Base-by-base conservation (phyloP, 2,329 filamentous ascomycete genomes). In the Fusarium sp. region DNA sequence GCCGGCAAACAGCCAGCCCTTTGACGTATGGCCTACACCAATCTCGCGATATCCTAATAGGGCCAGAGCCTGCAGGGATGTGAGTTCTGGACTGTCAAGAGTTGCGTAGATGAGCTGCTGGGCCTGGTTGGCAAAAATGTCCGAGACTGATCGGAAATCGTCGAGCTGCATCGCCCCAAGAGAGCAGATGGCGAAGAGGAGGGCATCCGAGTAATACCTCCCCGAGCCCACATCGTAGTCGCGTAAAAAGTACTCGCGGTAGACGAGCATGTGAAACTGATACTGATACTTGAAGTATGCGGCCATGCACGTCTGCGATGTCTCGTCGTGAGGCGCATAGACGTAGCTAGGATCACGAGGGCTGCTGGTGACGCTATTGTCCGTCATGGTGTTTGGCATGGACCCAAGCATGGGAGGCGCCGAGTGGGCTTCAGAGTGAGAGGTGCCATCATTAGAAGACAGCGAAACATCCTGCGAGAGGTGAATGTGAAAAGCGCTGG, bases 1-100 rank as follows among this genome's bases (percentile, higher is more conserved):
- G 56, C 86, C 86, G 31, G 85, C 87, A 62, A 86, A 87, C 2
- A 88, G 78, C 86, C 86, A 88, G 14, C 86, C 86, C 63, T 86
- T 88, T 20, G 86, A 87, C 3, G 83, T 79, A n/a, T 84, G 83
- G 0, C 86, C 85, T 24, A 84, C 83, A 5, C 86, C 86, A 48
- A 88, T 87, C 68, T 86, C 85, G 18, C 84, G 81, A 64, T 88
- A 85, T 11, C 85, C 85, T 2, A 88, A 67, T 1, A 88, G 71
- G 6, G 85, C 80, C 16, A 88, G 76, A 1, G 85, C 84, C 67
- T 87, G 84, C 10, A 88, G 76, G 11, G 84, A 84, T 9, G 86
- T 87, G 20, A 88, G 80, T 61, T 87, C 84, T 10, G 86, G 86
- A 18, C 79, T 82, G 66, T 87, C 85, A 1, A 88, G 79, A 3